Evolutionary conservation across 345 rosid species (phyloP).

Genomic region (Eutrema japonicum): DNA sequence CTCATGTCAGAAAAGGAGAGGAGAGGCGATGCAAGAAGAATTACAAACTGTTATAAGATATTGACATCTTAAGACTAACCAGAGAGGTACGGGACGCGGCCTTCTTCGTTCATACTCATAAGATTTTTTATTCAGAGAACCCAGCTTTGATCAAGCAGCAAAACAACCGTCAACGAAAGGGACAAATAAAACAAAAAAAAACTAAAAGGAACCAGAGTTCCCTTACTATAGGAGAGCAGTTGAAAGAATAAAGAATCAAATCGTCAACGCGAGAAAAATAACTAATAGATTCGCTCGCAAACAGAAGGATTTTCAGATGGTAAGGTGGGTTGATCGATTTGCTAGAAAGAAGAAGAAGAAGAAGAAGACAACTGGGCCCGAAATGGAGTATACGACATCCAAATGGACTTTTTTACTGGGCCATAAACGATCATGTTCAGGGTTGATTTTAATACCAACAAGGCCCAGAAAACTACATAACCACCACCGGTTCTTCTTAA

Average conservation of each 20-base stretch:
- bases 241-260: not conserved
- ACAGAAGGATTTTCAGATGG: conserved; percentile 3
- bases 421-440: not conserved
- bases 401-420: conserved; percentile 12
- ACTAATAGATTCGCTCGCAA: not conserved
- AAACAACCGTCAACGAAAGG: not conserved
- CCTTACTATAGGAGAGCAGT: not conserved
- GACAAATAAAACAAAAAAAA: not conserved
- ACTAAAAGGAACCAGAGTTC: not conserved
- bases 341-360: not conserved
- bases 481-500: too few relatives aligned
- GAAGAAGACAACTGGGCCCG: not conserved
- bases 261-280: not conserved
- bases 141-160: not conserved
- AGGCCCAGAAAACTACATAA: not conserved
- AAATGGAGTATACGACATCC: not conserved
- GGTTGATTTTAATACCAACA: too few relatives aligned
- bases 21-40: not conserved
- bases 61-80: conserved; percentile 18
- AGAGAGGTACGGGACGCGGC: conserved; percentile 19
- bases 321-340: not conserved
- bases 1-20: too few relatives aligned
- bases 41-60: not conserved
- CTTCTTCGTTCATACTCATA: conserved; percentile 24
- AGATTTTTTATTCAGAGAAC: not conserved